Evolutionary conservation across 805 yeast species (phyloP).

Genomic region (Candida wancherniae): DNA sequence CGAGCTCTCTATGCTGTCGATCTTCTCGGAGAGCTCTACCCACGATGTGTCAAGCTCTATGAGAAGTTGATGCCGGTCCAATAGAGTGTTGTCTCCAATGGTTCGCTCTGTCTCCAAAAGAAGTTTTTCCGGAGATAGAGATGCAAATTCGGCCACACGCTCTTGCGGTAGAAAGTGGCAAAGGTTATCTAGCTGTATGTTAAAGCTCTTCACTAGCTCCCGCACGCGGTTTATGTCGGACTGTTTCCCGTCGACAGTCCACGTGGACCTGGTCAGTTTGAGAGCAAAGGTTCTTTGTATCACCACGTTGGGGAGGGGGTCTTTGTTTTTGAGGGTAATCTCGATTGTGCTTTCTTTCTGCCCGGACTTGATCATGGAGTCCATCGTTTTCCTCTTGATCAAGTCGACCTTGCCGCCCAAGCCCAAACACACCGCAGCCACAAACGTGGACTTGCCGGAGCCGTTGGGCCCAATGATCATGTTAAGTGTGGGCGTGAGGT

Average conservation of each 20-base stretch:
- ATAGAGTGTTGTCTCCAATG: conserved; percentile 56
- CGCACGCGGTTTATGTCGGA: conserved; percentile 45
- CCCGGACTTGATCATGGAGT: conserved; percentile 73
- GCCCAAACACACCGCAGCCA: conserved; percentile 88
- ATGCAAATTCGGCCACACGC: conserved; percentile 87
- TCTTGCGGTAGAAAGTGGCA: conserved; percentile 97
- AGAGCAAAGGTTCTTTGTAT: conserved; percentile 45
- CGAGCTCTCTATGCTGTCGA: conserved; percentile 25
- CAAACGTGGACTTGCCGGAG: conserved; percentile 88
- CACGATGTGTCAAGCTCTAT: conserved; percentile 44
- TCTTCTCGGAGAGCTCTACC: conserved; percentile 21
- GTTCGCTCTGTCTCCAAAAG: conserved; percentile 78
- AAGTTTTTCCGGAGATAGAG: conserved; percentile 67
- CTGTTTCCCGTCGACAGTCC: conserved; percentile 43
- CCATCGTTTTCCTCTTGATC: conserved; percentile 64
- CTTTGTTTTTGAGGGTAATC: conserved; percentile 42
- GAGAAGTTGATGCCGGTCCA: conserved; percentile 53
- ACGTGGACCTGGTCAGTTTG: conserved; percentile 40
- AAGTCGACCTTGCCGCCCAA: conserved; percentile 73
- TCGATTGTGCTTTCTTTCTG: conserved; percentile 42
- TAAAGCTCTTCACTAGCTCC: conserved; percentile 42
- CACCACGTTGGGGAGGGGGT: conserved; percentile 30
- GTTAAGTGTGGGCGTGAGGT: conserved; percentile 76
- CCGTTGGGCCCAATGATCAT: conserved; percentile 97
- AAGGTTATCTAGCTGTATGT: conserved; percentile 83